phyloP scores from a whole-genome alignment of 1,139 yeast species.

The Debaryomyces subglobosus region DNA sequence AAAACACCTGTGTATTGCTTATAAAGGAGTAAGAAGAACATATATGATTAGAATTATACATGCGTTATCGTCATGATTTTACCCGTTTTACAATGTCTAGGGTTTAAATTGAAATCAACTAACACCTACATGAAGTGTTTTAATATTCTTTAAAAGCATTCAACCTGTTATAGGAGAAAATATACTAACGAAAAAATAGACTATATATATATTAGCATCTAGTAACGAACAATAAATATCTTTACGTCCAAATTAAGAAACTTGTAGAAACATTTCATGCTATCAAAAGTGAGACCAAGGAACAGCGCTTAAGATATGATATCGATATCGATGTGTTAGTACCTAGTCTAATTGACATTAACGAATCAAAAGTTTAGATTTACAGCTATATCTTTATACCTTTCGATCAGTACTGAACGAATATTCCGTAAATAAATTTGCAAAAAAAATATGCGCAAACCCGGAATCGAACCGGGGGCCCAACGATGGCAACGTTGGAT shows the following conservation, averaged over 20 bases:
- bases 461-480: slow-evolving; percentile 20
- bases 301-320: too few species aligned
- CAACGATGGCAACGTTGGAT: slow-evolving; percentile 18
- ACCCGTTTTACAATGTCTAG: slow-evolving; percentile 16
- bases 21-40: not conserved
- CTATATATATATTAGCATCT: not conserved
- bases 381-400: too few species aligned
- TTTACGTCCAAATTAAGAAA: not conserved
- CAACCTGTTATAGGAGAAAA: not conserved
- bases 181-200: not conserved
- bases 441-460: slow-evolving; percentile 15
- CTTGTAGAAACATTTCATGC: not conserved
- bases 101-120: slow-evolving; percentile 14
- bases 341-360: too few species aligned
- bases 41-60: slow-evolving; percentile 13
- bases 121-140: slow-evolving; percentile 14
- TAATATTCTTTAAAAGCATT: not conserved
- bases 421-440: too few species aligned
- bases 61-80: slow-evolving; percentile 18
- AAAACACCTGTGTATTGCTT: not conserved
- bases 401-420: too few species aligned
- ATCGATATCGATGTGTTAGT: too few species aligned
- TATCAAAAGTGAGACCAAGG: not conserved
- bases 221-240: not conserved
- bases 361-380: too few species aligned